These are phyloP conservation scores for Trichosporon inkin DNA, from an alignment of 1,284 basidiomycete species.

Conservation along the genomic window DNA sequence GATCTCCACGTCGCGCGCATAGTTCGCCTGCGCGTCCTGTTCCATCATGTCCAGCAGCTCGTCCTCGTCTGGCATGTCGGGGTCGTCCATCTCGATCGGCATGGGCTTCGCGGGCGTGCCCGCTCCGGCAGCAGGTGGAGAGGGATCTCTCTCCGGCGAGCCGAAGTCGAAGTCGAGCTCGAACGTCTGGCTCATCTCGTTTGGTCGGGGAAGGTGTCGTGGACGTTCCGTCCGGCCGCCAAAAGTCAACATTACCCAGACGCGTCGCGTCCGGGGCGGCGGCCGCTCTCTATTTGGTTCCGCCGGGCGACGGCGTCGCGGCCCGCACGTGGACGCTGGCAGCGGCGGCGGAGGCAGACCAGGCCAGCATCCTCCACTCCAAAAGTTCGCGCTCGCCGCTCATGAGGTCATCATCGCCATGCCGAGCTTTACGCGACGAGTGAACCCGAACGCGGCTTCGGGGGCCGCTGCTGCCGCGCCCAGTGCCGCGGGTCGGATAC, in stretches of 20 bases:
- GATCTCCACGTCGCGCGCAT: conserved; percentile 1
- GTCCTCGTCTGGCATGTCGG: conserved; percentile 21
- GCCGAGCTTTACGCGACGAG: not conserved
- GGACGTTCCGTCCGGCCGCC: too few species aligned
- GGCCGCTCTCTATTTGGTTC: too few species aligned
- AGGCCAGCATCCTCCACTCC: too few species aligned
- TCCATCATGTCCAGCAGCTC: conserved; percentile 29
- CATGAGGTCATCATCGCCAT: not conserved
- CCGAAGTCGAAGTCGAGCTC: conserved; percentile 7
- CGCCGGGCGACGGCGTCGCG: too few species aligned
- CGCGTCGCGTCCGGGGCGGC: too few species aligned
- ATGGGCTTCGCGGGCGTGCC: not conserved
- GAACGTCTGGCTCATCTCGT: not conserved
- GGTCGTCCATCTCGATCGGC: not conserved
- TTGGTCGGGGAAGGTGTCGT: too few species aligned
- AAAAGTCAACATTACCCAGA: too few species aligned
- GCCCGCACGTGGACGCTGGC: too few species aligned
- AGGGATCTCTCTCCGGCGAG: not conserved
- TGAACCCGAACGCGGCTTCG: not conserved
- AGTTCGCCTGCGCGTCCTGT: conserved; percentile 16
- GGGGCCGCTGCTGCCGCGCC: not conserved
- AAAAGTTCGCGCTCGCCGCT: too few species aligned
- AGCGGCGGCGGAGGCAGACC: too few species aligned
- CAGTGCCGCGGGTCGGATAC: not conserved
- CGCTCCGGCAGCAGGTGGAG: not conserved